These are phyloP conservation scores for Fusarium chaquense DNA, from an alignment of 2,329 filamentous ascomycete genomes.

Conservation along the genomic window DNA sequence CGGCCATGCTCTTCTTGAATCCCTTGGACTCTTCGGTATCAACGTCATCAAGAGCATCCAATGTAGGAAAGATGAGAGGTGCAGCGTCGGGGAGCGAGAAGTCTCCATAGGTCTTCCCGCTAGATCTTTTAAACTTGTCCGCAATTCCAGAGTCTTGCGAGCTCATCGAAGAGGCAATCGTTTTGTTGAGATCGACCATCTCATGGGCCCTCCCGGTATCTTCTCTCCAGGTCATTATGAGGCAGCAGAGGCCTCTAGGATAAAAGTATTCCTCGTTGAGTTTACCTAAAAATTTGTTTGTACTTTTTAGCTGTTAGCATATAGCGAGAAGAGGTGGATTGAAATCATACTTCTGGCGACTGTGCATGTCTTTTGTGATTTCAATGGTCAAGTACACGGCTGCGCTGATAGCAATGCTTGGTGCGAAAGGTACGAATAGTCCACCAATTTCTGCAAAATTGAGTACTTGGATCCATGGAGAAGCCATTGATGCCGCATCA, in stretches of 20 bases:
- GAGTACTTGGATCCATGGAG: conserved; percentile 18
- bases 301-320: background rate
- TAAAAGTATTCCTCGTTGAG: conserved; percentile 61
- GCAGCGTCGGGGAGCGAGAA: conserved; percentile 61
- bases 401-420: conserved; percentile 21
- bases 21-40: conserved; percentile 15
- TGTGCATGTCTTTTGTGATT: conserved; percentile 8
- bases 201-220: conserved; percentile 46
- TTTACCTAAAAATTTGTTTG: conserved; percentile 15
- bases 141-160: background rate
- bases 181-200: conserved; percentile 31
- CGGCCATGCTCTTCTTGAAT: conserved; percentile 2
- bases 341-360: conserved; percentile 4
- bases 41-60: conserved; percentile 15
- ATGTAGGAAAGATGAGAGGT: conserved; percentile 50
- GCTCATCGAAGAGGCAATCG: background rate
- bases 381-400: conserved; percentile 12
- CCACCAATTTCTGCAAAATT: conserved; percentile 23
- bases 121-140: conserved; percentile 20
- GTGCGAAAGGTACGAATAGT: conserved; percentile 7
- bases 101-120: conserved; percentile 20
- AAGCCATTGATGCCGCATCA: conserved; percentile 10
- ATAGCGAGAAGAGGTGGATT: rapidly evolving
- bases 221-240: conserved; percentile 66
- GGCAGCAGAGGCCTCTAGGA: conserved; percentile 64